Conservation (phyloP, 768 basidiomycete genomes). For the Boletellus sp. region DNA sequence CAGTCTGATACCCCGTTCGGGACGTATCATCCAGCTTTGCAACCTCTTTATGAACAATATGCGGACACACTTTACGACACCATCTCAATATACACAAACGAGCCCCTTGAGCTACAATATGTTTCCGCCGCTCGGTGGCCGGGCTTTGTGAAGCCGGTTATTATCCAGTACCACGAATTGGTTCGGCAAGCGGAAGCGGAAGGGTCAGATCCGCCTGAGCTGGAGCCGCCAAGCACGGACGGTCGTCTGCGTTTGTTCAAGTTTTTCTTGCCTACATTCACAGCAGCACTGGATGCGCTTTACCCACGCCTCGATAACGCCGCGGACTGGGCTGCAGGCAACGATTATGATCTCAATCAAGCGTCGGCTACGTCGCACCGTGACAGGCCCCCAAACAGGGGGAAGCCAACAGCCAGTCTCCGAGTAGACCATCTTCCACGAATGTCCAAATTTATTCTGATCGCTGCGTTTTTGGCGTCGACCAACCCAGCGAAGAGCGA, state of each 20-base stretch:
- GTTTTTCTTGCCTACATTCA: constrained; percentile 61
- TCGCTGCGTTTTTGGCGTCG: constrained; percentile 78
- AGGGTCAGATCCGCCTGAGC: constrained; percentile 21
- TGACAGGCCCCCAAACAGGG: constrained; percentile 1
- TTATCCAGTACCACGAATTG: constrained; percentile 42
- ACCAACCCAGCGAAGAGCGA: constrained; percentile 82
- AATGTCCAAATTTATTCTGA: constrained; percentile 70
- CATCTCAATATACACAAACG: constrained; percentile 61
- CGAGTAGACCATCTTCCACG: constrained; percentile 46
- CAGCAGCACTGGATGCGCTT: constrained; percentile 58
- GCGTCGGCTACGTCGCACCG: not conserved
- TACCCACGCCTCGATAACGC: constrained; percentile 69
- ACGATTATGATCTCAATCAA: constrained; percentile 39
- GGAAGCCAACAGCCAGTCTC: constrained; percentile 7
- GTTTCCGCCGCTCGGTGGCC: constrained; percentile 80
- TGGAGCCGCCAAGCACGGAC: constrained; percentile 48
- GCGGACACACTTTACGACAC: constrained; percentile 52
- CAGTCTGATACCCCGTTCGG: constrained; percentile 10
- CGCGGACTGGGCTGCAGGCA: constrained; percentile 52
- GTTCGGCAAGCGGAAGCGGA: constrained; percentile 23
- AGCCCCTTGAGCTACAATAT: constrained; percentile 69
- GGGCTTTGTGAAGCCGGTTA: constrained; percentile 66
- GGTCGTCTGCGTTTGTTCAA: constrained; percentile 62
- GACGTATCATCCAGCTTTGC: constrained; percentile 53
- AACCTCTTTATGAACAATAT: constrained; percentile 63